Conservation (phyloP, 1,284 basidiomycete genomes). For the Mycosarcoma maydis region DNA sequence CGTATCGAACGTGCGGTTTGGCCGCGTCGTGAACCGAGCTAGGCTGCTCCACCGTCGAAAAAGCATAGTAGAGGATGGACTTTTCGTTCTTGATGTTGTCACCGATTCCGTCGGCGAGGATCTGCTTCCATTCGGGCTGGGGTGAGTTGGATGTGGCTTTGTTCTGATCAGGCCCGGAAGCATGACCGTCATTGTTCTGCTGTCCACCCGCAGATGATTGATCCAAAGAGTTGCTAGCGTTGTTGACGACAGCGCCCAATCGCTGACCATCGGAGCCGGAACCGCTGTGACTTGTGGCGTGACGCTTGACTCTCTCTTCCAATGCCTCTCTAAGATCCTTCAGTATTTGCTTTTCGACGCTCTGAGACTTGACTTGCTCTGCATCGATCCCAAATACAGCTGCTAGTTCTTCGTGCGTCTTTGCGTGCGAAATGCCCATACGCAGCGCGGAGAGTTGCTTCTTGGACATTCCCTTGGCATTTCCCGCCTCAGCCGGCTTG, state of each 20-base stretch:
- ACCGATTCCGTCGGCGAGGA: conserved; percentile 45
- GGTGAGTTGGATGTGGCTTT: conserved; percentile 50
- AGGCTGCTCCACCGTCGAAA: conserved; percentile 52
- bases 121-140: conserved; percentile 58
- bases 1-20: conserved; percentile 58
- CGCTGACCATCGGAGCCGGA: conserved; percentile 26
- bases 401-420: conserved; percentile 50
- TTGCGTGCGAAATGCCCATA: conserved; percentile 40
- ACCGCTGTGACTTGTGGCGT: conserved; percentile 8
- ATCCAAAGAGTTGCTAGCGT: conserved; percentile 6
- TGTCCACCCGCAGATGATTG: conserved; percentile 5
- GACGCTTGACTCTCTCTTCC: conserved; percentile 8
- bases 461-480: conserved; percentile 26
- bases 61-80: conserved; percentile 61
- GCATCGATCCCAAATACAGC: conserved; percentile 39
- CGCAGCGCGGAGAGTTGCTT: conserved; percentile 36
- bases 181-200: conserved; percentile 31
- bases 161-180: conserved; percentile 16
- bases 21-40: conserved; percentile 50
- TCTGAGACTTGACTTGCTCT: conserved; percentile 13
- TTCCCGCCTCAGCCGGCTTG: conserved; percentile 44
- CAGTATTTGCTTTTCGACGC: conserved; percentile 27
- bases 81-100: conserved; percentile 58
- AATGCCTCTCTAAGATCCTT: conserved; percentile 28
- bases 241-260: conserved; percentile 26